Evolutionary conservation across 495 filamentous ascomycete genomes (phyloP), one percentile per base, ranked within the genome.

Genomic region (Rostrohypoxylon terebratum): DNA sequence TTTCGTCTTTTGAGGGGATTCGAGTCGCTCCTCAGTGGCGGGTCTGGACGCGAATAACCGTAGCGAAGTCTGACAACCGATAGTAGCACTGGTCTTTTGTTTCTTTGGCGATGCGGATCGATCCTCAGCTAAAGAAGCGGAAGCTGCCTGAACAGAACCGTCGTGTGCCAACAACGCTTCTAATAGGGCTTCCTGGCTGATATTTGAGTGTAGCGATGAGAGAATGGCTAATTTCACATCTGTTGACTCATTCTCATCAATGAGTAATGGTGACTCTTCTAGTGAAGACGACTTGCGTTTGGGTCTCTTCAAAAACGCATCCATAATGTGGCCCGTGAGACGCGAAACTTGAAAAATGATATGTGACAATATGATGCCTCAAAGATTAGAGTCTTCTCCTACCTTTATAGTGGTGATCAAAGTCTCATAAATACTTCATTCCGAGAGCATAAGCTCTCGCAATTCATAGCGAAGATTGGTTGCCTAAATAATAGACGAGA

Each of bases 151-250:
- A 4, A 98, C 91, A 2, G 90, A 93, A 7, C 95, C 95, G 14
- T 94, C 87, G 59, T 90, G 87, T 0, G 89, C 89, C 0, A 97
- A 81, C 0, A 98, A 87, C 10, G 92, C 79, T 69, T 98, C 95
- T 0, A 98, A 85, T 0, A 97, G 84, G 1, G 84, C 79, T 20
- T 89, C 86, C 63, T 93, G 88, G 48, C 89, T 84, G 2, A 89
- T 64, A 4, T 81, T 65, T 0, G 92, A 88, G 71, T 92, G 86
- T 1, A 98, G 85, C 0, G 96, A 98, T 1, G 90, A 83, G 5
- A 98, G 85, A 1, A 94, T 85, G 1, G 94, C 94, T 2, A 98
- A 81, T 75, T 97, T 98, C 69, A 96, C 80, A 73, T 98, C 95
- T 0, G 95, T 98, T 3, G 92, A 90, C 18, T 94, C 91, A 14